Conservation (phyloP, 2,329 filamentous ascomycete species). For the Aspergillus oerlinghausenensis region DNA sequence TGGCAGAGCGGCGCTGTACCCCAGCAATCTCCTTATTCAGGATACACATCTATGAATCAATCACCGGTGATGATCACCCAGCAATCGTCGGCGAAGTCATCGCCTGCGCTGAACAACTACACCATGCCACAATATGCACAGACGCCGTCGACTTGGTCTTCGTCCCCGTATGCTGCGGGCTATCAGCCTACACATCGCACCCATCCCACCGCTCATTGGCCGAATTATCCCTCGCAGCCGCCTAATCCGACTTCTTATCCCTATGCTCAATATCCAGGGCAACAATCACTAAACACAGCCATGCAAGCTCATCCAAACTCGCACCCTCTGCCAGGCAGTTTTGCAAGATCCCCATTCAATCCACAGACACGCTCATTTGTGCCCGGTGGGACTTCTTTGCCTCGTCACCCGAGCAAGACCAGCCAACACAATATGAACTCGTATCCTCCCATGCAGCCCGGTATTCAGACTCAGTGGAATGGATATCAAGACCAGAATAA, state of each 20-base stretch:
- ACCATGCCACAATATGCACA: constrained; percentile 32
- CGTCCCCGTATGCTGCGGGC: constrained; percentile 28
- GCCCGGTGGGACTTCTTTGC: constrained; percentile 50
- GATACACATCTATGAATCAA: constrained; percentile 37
- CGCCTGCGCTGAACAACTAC: constrained; percentile 35
- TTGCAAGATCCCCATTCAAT: constrained; percentile 81
- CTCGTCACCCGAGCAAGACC: constrained; percentile 31
- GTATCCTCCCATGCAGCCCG: constrained; percentile 21
- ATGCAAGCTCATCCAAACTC: constrained; percentile 69
- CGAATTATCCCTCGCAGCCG: constrained; percentile 33
- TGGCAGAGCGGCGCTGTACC: constrained; percentile 34
- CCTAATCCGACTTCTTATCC: constrained; percentile 57
- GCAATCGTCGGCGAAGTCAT: constrained; percentile 34
- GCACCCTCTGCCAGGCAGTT: constrained; percentile 81
- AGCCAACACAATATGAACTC: constrained; percentile 24
- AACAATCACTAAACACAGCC: constrained; percentile 51
- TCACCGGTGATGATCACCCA: constrained; percentile 33
- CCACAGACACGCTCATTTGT: constrained; percentile 92
- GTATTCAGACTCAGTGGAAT: constrained; percentile 25
- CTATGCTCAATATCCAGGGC: constrained; percentile 72
- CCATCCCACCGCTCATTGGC: constrained; percentile 37
- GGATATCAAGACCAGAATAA: constrained; percentile 20
- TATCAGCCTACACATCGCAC: constrained; percentile 35
- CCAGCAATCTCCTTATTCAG: constrained; percentile 34
- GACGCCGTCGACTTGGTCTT: constrained; percentile 27